Conservation (phyloP, 495 filamentous ascomycete species). For the Aspergillus bertholletiae region DNA sequence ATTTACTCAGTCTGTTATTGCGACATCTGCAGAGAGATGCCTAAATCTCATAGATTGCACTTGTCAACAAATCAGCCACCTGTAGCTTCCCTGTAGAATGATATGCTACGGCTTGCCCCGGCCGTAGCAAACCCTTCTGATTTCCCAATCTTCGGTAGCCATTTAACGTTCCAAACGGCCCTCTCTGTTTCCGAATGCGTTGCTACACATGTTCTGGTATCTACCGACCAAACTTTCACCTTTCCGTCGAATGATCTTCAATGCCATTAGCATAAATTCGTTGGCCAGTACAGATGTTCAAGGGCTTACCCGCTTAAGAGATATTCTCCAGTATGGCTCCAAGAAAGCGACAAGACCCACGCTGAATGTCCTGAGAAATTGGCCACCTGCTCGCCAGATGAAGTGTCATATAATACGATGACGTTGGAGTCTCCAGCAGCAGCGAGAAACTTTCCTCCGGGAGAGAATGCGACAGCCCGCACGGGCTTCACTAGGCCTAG, state of each 20-base stretch:
- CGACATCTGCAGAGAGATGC: background rate
- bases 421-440: slow-evolving; percentile 88
- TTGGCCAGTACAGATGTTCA: background rate
- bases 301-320: slow-evolving; percentile 70
- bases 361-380: slow-evolving; percentile 75
- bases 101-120: slow-evolving; percentile 74
- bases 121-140: slow-evolving; percentile 86
- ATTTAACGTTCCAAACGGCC: slow-evolving; percentile 80
- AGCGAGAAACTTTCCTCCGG: slow-evolving; percentile 76
- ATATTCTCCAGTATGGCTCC: slow-evolving; percentile 93
- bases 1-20: too few species aligned
- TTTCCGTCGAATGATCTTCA: slow-evolving; percentile 79
- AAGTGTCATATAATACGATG: slow-evolving; percentile 87
- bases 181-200: slow-evolving; percentile 90
- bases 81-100: slow-evolving; percentile 90
- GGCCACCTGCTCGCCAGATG: slow-evolving; percentile 86
- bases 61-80: slow-evolving; percentile 49
- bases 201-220: slow-evolving; percentile 77
- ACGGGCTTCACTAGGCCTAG: slow-evolving; percentile 84
- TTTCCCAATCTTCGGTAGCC: slow-evolving; percentile 73
- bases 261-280: slow-evolving; percentile 9
- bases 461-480: slow-evolving; percentile 81
- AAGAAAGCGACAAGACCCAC: slow-evolving; percentile 87
- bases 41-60: slow-evolving; percentile 6
- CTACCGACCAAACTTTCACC: slow-evolving; percentile 90